Percentiles rank a stretch among this genome's conserved stretches.
phyloP scores from a whole-genome alignment of 345 rosid genomes.

The Cardamine resedifolia region DNA sequence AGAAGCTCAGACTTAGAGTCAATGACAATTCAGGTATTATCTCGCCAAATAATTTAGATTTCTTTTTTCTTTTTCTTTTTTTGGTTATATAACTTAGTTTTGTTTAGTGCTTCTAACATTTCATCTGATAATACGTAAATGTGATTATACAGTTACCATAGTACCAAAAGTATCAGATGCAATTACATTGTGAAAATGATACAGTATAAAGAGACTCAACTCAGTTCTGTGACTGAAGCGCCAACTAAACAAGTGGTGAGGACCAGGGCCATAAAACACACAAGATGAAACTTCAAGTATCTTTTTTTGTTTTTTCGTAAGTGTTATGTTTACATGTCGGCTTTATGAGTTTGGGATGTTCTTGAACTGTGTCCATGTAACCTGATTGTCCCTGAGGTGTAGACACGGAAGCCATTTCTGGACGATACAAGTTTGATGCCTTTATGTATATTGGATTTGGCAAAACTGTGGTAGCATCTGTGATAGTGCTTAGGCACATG shows the following conservation, averaged over 20 bases:
- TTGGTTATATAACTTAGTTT: neutral
- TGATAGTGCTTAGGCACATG: slow-evolving; percentile 29
- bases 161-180: neutral
- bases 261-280: neutral
- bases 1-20: neutral
- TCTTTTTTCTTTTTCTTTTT: too few relatives aligned
- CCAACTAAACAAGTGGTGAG: slow-evolving; percentile 38
- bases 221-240: slow-evolving; percentile 35
- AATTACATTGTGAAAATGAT: slow-evolving; percentile 6
- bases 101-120: neutral
- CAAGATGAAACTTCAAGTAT: neutral
- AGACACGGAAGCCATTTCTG: slow-evolving; percentile 35
- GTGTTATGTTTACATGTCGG: slow-evolving; percentile 20
- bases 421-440: slow-evolving; percentile 34
- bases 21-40: neutral
- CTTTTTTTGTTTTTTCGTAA: neutral
- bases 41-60: neutral
- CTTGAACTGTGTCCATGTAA: slow-evolving; percentile 32
- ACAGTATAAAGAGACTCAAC: slow-evolving; percentile 19
- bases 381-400: slow-evolving; percentile 36
- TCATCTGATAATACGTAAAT: neutral
- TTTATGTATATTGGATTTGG: slow-evolving; percentile 32
- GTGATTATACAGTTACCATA: neutral
- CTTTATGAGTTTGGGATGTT: slow-evolving; percentile 17
- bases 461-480: neutral